phyloP scores from a whole-genome alignment of 306 rosid species.

The Calophaca sinica region DNA sequence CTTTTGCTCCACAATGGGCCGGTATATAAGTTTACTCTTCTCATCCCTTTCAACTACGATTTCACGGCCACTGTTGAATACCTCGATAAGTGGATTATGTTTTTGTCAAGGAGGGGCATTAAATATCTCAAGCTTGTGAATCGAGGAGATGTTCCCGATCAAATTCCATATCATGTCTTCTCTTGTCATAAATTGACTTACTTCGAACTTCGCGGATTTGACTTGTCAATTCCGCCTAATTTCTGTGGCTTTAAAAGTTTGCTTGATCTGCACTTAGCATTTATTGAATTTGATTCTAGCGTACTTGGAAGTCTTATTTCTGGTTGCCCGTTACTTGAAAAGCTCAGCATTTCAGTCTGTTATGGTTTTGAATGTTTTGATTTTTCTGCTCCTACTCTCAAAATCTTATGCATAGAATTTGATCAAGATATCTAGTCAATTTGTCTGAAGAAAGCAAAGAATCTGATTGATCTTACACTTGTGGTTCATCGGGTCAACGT shows the following conservation, averaged over 20 bases:
- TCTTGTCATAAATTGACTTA: constrained; percentile 1
- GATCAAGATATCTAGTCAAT: neutral
- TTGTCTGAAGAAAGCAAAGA: neutral
- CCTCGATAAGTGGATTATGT: constrained; percentile 17
- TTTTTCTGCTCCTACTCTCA: constrained; percentile 20
- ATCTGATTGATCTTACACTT: constrained; percentile 21
- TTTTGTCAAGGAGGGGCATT: constrained; percentile 25
- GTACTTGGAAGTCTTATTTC: constrained; percentile 31
- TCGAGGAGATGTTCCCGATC: too few species aligned
- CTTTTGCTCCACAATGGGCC: constrained; percentile 26
- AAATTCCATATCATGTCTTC: constrained; percentile 40
- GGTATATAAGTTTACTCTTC: neutral
- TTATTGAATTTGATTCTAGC: neutral
- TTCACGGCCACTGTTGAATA: too few species aligned
- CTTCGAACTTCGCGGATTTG: neutral
- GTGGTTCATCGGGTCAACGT: too few species aligned
- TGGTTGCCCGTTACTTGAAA: neutral
- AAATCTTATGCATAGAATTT: neutral
- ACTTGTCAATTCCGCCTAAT: neutral
- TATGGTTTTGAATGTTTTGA: constrained; percentile 17
- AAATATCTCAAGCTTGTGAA: neutral
- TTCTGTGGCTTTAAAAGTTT: constrained; percentile 30
- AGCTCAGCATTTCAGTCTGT: neutral
- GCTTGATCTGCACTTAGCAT: neutral
- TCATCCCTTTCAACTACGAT: too few species aligned